Conservation (phyloP, 768 basidiomycete genomes). For the Thelephora aurantiotincta region DNA sequence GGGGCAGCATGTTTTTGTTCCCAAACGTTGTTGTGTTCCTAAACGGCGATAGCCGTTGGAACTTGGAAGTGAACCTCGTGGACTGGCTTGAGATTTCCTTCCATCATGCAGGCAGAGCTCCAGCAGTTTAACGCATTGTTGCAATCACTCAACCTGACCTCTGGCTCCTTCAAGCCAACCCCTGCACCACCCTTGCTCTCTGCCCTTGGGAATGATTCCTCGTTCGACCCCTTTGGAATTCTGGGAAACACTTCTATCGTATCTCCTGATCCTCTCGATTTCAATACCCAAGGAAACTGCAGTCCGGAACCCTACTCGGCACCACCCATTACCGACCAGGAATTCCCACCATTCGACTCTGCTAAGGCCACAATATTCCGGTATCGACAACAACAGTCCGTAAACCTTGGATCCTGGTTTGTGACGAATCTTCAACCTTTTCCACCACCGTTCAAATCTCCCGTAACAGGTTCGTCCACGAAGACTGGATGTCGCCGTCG, state of each 20-base stretch:
- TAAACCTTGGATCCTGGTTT: slow-evolving; percentile 55
- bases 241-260: background rate
- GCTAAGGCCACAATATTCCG: slow-evolving; percentile 37
- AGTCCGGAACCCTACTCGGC: slow-evolving; percentile 11
- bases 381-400: slow-evolving; percentile 48
- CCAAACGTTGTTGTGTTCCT: background rate
- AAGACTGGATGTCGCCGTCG: slow-evolving; percentile 64
- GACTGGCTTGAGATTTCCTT: background rate
- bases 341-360: slow-evolving; percentile 34
- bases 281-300: slow-evolving; percentile 6
- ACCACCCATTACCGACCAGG: slow-evolving; percentile 15
- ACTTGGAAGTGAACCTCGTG: too few relatives aligned
- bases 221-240: slow-evolving; percentile 3
- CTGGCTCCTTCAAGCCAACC: slow-evolving; percentile 18
- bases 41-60: too few relatives aligned
- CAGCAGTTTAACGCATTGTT: slow-evolving; percentile 16
- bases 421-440: background rate
- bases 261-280: background rate
- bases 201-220: slow-evolving; percentile 1
- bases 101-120: slow-evolving; percentile 14
- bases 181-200: slow-evolving; percentile 4
- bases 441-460: background rate
- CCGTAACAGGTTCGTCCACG: slow-evolving; percentile 47
- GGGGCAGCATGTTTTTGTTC: background rate
- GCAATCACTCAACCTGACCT: slow-evolving; percentile 18